A percentile compares a stretch with the other conserved stretches of the same genome.
These are phyloP conservation scores for Micromonas pusilla DNA, from an alignment of 139 green algal genomes.

Conservation along the genomic window DNA sequence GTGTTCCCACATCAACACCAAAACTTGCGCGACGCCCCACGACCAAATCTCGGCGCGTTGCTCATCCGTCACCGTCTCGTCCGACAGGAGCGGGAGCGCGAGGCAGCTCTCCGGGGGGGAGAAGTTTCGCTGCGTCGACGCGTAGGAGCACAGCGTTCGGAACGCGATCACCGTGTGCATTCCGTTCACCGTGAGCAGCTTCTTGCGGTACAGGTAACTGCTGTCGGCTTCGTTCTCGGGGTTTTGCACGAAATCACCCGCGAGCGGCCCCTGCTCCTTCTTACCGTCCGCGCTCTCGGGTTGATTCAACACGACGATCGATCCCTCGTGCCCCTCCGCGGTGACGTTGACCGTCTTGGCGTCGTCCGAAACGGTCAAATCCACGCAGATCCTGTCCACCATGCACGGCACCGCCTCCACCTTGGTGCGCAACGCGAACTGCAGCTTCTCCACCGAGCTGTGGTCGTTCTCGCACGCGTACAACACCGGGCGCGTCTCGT, in stretches of 20 bases:
- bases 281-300: neutral
- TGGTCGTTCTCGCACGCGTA: constrained; percentile 22
- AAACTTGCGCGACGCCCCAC: constrained; percentile 9
- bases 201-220: constrained; percentile 11
- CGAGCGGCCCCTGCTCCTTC: neutral
- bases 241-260: neutral
- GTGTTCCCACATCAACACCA: constrained; percentile 15
- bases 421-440: neutral
- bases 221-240: neutral
- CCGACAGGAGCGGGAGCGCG: neutral
- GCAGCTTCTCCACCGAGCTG: constrained; percentile 17
- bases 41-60: neutral
- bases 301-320: constrained; percentile 10
- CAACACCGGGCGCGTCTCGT: constrained; percentile 10
- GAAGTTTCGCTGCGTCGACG: neutral
- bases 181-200: constrained; percentile 16
- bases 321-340: constrained; percentile 13
- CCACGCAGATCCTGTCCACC: constrained; percentile 15
- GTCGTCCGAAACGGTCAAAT: neutral
- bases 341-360: neutral
- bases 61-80: constrained; percentile 2
- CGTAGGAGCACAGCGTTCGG: constrained; percentile 5
- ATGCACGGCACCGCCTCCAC: constrained; percentile 22
- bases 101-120: neutral
- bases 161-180: constrained; percentile 21